Percentiles rank a stretch among this genome's conserved stretches.
These are phyloP conservation scores for Olyra latifolia DNA, from an alignment of 176 grass and related monocot genomes.

Conservation along the genomic window DNA sequence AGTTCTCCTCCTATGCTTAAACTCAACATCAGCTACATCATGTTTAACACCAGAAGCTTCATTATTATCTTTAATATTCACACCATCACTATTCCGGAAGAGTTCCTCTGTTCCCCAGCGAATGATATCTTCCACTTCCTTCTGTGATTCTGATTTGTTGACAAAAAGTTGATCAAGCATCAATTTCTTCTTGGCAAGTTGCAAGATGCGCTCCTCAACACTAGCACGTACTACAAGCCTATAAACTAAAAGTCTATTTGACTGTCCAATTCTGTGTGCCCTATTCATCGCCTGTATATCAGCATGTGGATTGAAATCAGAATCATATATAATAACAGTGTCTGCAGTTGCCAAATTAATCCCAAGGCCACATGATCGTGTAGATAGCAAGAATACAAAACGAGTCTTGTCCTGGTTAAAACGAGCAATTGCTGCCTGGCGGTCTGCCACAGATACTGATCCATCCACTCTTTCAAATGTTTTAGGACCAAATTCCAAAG, in stretches of 20 bases:
- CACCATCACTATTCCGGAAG: constrained; percentile 61
- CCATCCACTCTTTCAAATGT: constrained; percentile 97
- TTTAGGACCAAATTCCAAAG: constrained; percentile 78
- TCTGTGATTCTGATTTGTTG: constrained; percentile 94
- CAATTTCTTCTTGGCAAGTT: constrained; percentile 98
- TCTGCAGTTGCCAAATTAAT: constrained; percentile 99
- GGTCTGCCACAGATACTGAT: constrained; percentile 84
- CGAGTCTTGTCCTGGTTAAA: constrained; percentile 97
- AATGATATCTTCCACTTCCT: constrained; percentile 99
- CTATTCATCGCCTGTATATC: constrained; percentile 99
- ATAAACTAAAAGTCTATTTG: constrained; percentile 94
- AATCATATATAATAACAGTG: constrained; percentile 99
- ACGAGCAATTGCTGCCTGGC: constrained; percentile 85
- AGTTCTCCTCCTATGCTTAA: constrained; percentile 80
- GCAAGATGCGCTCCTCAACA: constrained; percentile 98
- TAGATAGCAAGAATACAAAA: constrained; percentile 99
- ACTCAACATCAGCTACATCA: constrained; percentile 58
- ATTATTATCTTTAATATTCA: constrained; percentile 61
- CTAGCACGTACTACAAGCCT: constrained; percentile 96
- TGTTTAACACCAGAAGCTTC: constrained; percentile 56
- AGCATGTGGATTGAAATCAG: constrained; percentile 99
- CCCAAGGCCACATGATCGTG: constrained; percentile 93
- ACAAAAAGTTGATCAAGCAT: constrained; percentile 99
- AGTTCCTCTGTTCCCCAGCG: constrained; percentile 99
- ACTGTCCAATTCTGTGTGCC: constrained; percentile 98